phyloP scores from a whole-genome alignment of 164 flowering plant species.

The Echeveria elegans region DNA sequence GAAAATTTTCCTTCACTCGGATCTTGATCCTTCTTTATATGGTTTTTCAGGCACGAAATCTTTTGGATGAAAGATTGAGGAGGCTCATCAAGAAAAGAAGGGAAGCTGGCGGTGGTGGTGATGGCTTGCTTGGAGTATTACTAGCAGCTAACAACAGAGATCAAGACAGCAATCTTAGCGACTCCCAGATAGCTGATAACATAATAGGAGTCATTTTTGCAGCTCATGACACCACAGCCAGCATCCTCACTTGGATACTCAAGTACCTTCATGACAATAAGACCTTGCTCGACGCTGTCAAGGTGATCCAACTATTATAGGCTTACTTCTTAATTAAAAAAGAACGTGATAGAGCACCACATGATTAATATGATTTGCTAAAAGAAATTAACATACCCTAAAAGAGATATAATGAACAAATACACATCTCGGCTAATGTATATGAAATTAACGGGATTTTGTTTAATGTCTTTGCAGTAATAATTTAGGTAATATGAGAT shows the following conservation, averaged over 20 bases:
- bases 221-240: slow-evolving; percentile 92
- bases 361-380: neutral
- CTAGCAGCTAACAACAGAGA: slow-evolving; percentile 19
- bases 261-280: slow-evolving; percentile 63
- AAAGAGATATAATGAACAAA: too few species aligned
- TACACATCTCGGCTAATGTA: too few species aligned
- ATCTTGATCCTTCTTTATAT: too few species aligned
- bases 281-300: slow-evolving; percentile 47
- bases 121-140: slow-evolving; percentile 42
- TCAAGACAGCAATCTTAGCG: slow-evolving; percentile 31
- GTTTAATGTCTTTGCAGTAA: too few species aligned
- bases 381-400: neutral
- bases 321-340: neutral
- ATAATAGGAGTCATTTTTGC: slow-evolving; percentile 87
- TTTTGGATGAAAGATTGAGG: slow-evolving; percentile 39
- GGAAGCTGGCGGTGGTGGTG: slow-evolving; percentile 24
- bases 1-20: too few species aligned
- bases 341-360: too few species aligned
- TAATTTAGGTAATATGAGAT: too few species aligned
- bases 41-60: slow-evolving; percentile 56
- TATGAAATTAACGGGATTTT: too few species aligned
- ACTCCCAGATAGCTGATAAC: slow-evolving; percentile 72
- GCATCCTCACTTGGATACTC: slow-evolving; percentile 74
- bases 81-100: slow-evolving; percentile 50
- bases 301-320: slow-evolving; percentile 25